Evolutionary conservation across 1,139 yeast species (phyloP), one percentile per base, ranked within the genome.

Genomic region (Geotrichum fermentans): DNA sequence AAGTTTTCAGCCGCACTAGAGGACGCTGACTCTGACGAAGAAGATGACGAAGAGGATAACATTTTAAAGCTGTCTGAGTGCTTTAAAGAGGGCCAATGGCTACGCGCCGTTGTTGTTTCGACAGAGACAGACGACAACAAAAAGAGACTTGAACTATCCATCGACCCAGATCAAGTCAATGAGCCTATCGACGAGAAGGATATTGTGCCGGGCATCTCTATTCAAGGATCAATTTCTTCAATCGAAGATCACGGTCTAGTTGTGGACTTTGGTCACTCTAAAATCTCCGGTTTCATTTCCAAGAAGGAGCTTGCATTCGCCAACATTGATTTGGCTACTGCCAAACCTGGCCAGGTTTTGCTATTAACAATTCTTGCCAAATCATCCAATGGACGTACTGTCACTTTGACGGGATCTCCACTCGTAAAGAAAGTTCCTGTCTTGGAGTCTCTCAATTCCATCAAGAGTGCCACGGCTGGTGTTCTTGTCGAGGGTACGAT

Each of bases 191-290:
- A 76, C 42, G 90, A 81, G 45, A 92, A 83, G 45, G 96, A 87
- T 62, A 67, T 86, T 52, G 66, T 72, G 3, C 64, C 74, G 16
- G 89, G 89, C 34, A 74, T 78, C 58, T 64, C 83, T 6, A 62
- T 92, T 2, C 98, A 92, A 68, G 89, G 82, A 26, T 74, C 88
- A 1, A 80, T 92, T 16, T 75, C 74, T 52, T 83, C 95, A 46
- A 69, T 87, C 21, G 97, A 92, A 73, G 98, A 92, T 62, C 96
- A 87, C 63, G 98, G 98, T 67, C 75, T 82, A 14, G 78, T 87
- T 52, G 69, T 90, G 46, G 84, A 82, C 58, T 67, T 85, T 26
- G 97, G 97, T 21, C 46, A 48, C n/a, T 30, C 47, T 26, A 62
- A 65, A 3, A 53, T 75, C 14, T 68, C 79, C 18, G 97, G 95